A percentile compares a stretch with the other conserved stretches of the same genome.
Evolutionary conservation across 352 stramenopile genomes (phyloP).

Genomic region (Phytophthora agathidicida): DNA sequence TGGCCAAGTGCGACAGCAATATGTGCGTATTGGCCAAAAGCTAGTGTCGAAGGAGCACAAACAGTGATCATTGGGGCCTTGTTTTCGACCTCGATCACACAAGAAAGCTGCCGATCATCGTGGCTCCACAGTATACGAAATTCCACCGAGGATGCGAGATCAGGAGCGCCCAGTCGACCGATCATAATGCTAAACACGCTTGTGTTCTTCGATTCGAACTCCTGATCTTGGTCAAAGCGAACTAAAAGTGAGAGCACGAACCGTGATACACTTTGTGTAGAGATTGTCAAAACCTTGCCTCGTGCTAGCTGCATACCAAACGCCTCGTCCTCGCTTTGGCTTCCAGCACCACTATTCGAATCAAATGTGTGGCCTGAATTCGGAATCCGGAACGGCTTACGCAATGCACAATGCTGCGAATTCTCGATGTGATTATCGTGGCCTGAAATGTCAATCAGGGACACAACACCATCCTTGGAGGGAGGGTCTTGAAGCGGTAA

Average conservation of each 20-base stretch:
- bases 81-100: conserved; percentile 13
- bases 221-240: conserved; percentile 37
- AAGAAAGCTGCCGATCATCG: conserved; percentile 12
- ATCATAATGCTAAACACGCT: conserved; percentile 18
- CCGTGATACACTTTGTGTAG: background rate
- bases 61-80: background rate
- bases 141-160: background rate
- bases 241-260: conserved; percentile 54
- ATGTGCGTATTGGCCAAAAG: conserved; percentile 37
- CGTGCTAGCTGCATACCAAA: conserved; percentile 52
- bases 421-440: conserved; percentile 46
- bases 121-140: conserved; percentile 34
- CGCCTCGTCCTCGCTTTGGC: conserved; percentile 6
- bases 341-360: background rate
- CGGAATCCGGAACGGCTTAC: conserved; percentile 67
- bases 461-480: background rate
- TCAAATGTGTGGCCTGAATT: background rate
- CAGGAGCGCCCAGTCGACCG: conserved; percentile 6
- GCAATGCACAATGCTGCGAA: conserved; percentile 32
- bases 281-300: conserved; percentile 29
- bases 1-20: conserved; percentile 15
- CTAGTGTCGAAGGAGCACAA: background rate
- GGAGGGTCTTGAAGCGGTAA: conserved; percentile 64
- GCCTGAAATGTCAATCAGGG: conserved; percentile 63
- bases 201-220: background rate